Evolutionary conservation across 2,329 filamentous ascomycete genomes (phyloP), one percentile per base, ranked within the genome.

Genomic region (Zasmidium citrigriseum): DNA sequence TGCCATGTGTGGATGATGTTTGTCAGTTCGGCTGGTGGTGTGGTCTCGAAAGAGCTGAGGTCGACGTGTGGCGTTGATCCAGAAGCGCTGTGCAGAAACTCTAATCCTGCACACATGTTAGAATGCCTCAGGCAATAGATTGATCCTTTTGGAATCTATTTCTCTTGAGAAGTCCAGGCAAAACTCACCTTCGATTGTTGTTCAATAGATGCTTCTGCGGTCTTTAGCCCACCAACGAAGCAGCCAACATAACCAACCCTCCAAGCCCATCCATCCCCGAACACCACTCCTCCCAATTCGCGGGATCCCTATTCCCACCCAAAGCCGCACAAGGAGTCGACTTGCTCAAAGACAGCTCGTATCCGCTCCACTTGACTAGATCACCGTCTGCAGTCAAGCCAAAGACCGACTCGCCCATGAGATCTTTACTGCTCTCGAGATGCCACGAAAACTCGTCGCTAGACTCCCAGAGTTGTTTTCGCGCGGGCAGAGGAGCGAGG

Each of bases 391-490:
- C 24, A 12, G 46, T 48, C 50, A 61, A 41, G 9, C 50, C 58
- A 34, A 52, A 58, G 4, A 27, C 22, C 12, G 34, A 38, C 18
- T 18, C 20, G 2, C 18, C 22, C 11, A 18, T 41, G 14, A 38
- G 11, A n/a, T 58, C 20, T 18, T 46, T 27, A 23, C 53, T 49
- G 21, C 25, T 29, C 29, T 52, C 57, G 12, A 41, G 14, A 16
- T n/a, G 14, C 34, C 78, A 80, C 16, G 57, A 25, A 3, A 56
- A 25, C 59, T 72, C 73, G 54, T 75, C 64, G 4, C 21, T 48
- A 46, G 78, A 77, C 67, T 81, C 77, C 78, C 78, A 81, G 3
- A 80, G 70, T 50, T 73, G 69, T 60, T 76, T 78, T 54, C 69
- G 73, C 1, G 75, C 68, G 1, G 78, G 78, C 2, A 80, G 67